Conservation (phyloP, 225 moss, liverwort and hornwort genomes). For the Bryoerythrophyllum caledonicum region DNA sequence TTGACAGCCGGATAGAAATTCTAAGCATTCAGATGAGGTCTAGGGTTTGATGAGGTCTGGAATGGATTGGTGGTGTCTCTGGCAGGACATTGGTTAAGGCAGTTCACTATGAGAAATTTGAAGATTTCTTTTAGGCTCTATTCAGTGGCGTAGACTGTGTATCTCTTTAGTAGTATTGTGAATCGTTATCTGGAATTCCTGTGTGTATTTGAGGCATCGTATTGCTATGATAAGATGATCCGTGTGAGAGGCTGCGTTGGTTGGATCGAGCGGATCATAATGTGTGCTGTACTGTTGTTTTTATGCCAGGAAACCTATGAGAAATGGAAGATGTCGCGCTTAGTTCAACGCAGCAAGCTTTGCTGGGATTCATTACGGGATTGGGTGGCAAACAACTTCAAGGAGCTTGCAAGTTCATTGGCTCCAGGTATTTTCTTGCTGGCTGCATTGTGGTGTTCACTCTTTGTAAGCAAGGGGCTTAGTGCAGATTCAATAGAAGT, state of each 20-base stretch:
- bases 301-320: slow-evolving; percentile 59
- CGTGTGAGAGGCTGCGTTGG: not conserved
- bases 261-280: not conserved
- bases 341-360: slow-evolving; percentile 54
- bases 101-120: not conserved
- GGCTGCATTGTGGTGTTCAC: slow-evolving; percentile 14
- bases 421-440: slow-evolving; percentile 53
- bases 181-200: not conserved
- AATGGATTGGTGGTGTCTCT: not conserved
- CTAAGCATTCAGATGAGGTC: not conserved
- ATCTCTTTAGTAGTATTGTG: not conserved
- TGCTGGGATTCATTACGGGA: slow-evolving; percentile 67
- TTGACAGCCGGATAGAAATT: not conserved
- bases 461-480: slow-evolving; percentile 3
- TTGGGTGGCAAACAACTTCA: slow-evolving; percentile 64
- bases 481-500: not conserved
- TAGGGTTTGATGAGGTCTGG: not conserved
- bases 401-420: slow-evolving; percentile 65
- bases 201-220: not conserved
- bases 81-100: not conserved
- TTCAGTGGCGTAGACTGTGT: not conserved
- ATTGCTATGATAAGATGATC: not conserved
- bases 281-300: not conserved
- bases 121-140: not conserved
- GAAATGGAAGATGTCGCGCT: slow-evolving; percentile 50